These are phyloP conservation scores for Agrostemma githago DNA, from an alignment of 148 eudicot genomes.

Conservation along the genomic window DNA sequence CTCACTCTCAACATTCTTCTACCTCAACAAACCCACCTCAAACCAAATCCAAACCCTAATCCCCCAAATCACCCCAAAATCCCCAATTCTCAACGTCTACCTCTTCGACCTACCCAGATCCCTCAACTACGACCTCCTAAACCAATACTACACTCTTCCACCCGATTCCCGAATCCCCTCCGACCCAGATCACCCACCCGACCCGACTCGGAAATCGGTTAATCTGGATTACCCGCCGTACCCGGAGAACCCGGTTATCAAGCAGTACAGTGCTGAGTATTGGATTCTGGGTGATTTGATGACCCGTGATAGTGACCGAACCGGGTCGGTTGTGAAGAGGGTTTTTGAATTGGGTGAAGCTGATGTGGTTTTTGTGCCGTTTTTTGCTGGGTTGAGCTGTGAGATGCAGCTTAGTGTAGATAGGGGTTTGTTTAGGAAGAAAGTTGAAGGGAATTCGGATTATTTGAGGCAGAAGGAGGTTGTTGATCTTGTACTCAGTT, in stretches of 20 bases:
- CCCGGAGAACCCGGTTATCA: conserved; percentile 78
- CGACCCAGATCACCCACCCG: conserved; percentile 62
- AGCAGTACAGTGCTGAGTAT: conserved; percentile 95
- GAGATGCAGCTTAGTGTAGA: conserved; percentile 71
- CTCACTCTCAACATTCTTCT: conserved; percentile 41
- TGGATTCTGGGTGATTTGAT: conserved; percentile 89
- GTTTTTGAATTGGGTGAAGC: conserved; percentile 54
- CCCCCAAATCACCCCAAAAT: conserved; percentile 24
- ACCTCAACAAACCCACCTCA: conserved; percentile 30
- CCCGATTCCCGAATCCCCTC: conserved; percentile 66
- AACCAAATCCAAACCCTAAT: conserved; percentile 13
- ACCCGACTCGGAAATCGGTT: conserved; percentile 20
- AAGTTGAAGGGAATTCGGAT: conserved; percentile 60
- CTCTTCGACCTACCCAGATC: conserved; percentile 69
- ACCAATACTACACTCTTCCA: conserved; percentile 58
- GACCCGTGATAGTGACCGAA: conserved; percentile 43
- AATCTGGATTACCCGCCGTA: conserved; percentile 39
- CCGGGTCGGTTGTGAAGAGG: conserved; percentile 60
- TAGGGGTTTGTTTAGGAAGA: conserved; percentile 74
- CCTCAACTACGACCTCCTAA: conserved; percentile 68
- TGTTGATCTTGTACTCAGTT: conserved; percentile 55
- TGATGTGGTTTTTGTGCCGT: conserved; percentile 87
- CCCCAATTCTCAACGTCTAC: conserved; percentile 52
- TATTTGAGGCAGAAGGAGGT: conserved; percentile 72
- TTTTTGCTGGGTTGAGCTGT: conserved; percentile 86